These are phyloP conservation scores for Coleophoma crateriformis DNA, from an alignment of 2,329 filamentous ascomycete genomes.

Conservation along the genomic window DNA sequence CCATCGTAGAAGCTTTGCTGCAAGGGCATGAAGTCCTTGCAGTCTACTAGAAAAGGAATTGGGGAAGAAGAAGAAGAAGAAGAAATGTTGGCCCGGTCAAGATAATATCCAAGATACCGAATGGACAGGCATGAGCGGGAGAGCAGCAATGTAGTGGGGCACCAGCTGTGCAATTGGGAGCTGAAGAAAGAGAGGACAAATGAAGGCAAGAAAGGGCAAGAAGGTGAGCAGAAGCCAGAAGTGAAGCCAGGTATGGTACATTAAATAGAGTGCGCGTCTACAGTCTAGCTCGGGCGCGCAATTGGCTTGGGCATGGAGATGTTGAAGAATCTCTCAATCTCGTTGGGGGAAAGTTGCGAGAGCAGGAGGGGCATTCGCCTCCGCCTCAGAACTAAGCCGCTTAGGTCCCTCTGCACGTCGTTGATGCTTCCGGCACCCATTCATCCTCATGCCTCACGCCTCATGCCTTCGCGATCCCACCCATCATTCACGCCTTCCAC, in stretches of 20 bases:
- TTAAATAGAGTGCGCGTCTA: background rate
- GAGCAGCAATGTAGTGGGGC: background rate
- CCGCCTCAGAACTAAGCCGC: no score
- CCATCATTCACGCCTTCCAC: no score
- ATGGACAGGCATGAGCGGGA: background rate
- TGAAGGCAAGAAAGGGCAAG: background rate
- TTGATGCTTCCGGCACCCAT: no score
- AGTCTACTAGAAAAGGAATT: background rate
- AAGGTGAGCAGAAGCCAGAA: background rate
- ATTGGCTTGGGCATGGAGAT: background rate
- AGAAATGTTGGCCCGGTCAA: background rate
- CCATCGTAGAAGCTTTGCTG: constrained; percentile 1
- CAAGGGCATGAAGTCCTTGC: background rate
- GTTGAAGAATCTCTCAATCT: background rate
- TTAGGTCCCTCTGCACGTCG: no score
- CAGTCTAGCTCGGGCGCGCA: background rate
- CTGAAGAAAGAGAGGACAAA: background rate
- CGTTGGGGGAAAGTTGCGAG: no score
- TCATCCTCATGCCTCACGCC: no score
- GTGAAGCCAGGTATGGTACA: background rate
- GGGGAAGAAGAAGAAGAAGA: background rate
- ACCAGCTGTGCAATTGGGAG: background rate
- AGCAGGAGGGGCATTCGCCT: no score
- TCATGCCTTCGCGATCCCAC: no score
- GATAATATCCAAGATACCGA: background rate